Evolutionary conservation across 2,329 filamentous ascomycete genomes (phyloP), one percentile per base, ranked within the genome.

Genomic region (Zymoseptoria tritici): DNA sequence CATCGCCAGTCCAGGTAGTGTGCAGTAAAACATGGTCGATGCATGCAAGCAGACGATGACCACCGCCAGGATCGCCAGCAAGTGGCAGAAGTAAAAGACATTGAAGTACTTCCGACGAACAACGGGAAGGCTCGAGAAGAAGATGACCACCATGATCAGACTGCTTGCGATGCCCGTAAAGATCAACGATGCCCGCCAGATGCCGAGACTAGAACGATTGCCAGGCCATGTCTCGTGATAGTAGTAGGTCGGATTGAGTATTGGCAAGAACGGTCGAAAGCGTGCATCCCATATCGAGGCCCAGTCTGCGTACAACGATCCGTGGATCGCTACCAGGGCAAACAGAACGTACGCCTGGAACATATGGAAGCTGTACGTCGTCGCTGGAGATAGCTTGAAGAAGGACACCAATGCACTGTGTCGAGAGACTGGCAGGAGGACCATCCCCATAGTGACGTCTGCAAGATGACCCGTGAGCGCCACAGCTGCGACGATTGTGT

Each of bases 21-120:
- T 60, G 42, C 62, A 64, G 50, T 64, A 64, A 24, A 64, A 60
- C 60, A 64, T 64, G 11, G 62, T 64, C 26, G 55, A 58, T 7
- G 62, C 62, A 42, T 64, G 62, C 13, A 64, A 58, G 31, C 62
- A 64, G 21, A 64, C 55, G 19, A 64, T 54, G 19, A 64, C 54
- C 6, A 64, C 56, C 13, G 62, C 60, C 16, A 59, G 22, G 4
- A 64, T 57, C 11, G 54, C 58, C 5, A 64, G 52, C 22, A 64
- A 57, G 36, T 64, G 62, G 13, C 58, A 60, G 52, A 64, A 62
- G 58, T 64, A 64, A 52, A 64, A 64, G 11, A 62, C 24, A 26
- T 64, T 64, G 60, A 64, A 62, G 54, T 62, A 53, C 46, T 59
- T 64, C 19, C 54, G 55, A 22, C 62, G 54, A 9, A 64, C 52